Conservation (phyloP, 495 filamentous ascomycete genomes). For the Annulohypoxylon nitens region DNA sequence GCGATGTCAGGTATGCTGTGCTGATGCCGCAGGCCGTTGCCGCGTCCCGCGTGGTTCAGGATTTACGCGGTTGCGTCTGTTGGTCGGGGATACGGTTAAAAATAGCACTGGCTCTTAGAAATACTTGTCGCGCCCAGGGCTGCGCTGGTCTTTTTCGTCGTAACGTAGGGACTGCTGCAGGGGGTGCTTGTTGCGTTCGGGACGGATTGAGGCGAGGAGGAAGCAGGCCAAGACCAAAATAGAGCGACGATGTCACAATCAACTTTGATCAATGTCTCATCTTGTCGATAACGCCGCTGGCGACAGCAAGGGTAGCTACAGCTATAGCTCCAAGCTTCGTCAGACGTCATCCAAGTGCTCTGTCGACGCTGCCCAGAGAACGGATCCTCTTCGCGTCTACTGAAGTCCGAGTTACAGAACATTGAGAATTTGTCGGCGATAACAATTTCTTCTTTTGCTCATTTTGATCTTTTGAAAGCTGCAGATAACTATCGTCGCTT, state of each 20-base stretch:
- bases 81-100: not conserved
- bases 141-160: conserved; percentile 1
- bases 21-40: conserved; percentile 5
- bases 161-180: conserved; percentile 4
- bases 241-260: not conserved
- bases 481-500: not conserved
- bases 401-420: conserved; percentile 7
- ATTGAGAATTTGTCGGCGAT: conserved; percentile 21
- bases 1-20: not conserved
- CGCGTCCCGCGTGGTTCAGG: conserved; percentile 3
- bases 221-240: conserved; percentile 2
- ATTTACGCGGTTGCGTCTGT: not conserved
- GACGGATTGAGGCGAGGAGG: not conserved
- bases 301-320: not conserved
- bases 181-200: not conserved
- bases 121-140: not conserved
- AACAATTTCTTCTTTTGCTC: not conserved
- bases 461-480: not conserved
- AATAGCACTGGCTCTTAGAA: not conserved
- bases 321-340: conserved; percentile 14
- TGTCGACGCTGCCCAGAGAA: not conserved
- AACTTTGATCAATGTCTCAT: not conserved
- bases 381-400: conserved; percentile 22
- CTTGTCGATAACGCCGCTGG: not conserved
- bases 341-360: conserved; percentile 2